Evolutionary conservation across 805 yeast species (phyloP).

Genomic region (Kuraishia borneana): DNA sequence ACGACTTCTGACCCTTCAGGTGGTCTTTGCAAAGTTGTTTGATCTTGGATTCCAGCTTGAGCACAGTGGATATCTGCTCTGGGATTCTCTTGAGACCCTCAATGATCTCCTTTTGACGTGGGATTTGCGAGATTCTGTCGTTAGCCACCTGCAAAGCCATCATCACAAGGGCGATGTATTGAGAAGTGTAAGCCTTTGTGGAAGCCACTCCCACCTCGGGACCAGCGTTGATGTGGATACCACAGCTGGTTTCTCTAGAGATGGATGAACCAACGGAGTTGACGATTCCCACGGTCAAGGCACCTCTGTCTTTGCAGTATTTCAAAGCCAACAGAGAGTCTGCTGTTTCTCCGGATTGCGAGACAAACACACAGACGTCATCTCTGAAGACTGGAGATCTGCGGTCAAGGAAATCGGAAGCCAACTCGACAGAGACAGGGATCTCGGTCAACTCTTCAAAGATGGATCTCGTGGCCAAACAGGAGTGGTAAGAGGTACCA

Average conservation of each 20-base stretch:
- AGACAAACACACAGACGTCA: slow-evolving; percentile 93
- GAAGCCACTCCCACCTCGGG: slow-evolving; percentile 99
- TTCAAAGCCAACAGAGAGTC: slow-evolving; percentile 92
- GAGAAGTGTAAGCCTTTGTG: slow-evolving; percentile 98
- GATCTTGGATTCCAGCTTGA: slow-evolving; percentile 62
- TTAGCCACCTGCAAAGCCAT: slow-evolving; percentile 91
- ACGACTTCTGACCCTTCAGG: slow-evolving; percentile 73
- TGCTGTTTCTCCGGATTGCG: slow-evolving; percentile 99
- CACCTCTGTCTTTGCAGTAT: slow-evolving; percentile 94
- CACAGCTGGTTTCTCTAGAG: slow-evolving; percentile 96
- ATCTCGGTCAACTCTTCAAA: slow-evolving; percentile 95
- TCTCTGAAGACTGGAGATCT: slow-evolving; percentile 96
- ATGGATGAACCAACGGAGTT: slow-evolving; percentile 95
- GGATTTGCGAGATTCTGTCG: slow-evolving; percentile 67
- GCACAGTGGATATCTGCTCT: slow-evolving; percentile 68
- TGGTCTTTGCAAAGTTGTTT: slow-evolving; percentile 62
- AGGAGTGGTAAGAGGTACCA: slow-evolving; percentile 98
- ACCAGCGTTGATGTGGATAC: slow-evolving; percentile 98
- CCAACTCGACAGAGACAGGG: slow-evolving; percentile 87
- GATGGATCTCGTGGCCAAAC: slow-evolving; percentile 92
- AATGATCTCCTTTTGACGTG: slow-evolving; percentile 78
- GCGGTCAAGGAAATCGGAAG: slow-evolving; percentile 92
- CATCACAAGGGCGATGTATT: slow-evolving; percentile 94
- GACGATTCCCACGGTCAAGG: slow-evolving; percentile 94
- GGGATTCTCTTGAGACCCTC: slow-evolving; percentile 80